These are phyloP conservation scores for Kickxella alabastrina DNA, from an alignment of 192 early-diverging fungal genomes.

Conservation along the genomic window DNA sequence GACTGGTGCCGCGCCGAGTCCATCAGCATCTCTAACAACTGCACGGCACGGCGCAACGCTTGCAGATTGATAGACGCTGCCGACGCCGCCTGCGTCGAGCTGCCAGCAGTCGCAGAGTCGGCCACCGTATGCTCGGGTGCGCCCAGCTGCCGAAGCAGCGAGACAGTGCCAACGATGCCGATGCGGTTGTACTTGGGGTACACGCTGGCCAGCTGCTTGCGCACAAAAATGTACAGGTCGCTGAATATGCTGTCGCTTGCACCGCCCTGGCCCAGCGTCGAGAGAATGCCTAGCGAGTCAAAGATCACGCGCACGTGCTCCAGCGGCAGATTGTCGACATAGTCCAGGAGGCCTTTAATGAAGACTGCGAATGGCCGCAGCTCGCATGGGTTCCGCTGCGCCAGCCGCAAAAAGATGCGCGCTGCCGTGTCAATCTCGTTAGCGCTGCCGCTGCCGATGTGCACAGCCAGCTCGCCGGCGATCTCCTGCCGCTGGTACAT, in stretches of 20 bases:
- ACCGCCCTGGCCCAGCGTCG: conserved; percentile 28
- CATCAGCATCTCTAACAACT: conserved; percentile 57
- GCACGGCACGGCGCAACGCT: conserved; percentile 54
- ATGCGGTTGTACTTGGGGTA: conserved; percentile 62
- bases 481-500: conserved; percentile 75
- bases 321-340: conserved; percentile 62
- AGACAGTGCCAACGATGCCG: conserved; percentile 67
- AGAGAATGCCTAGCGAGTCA: conserved; percentile 60
- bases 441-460: conserved; percentile 68
- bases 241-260: conserved; percentile 54
- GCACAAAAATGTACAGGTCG: conserved; percentile 69
- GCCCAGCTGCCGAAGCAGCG: conserved; percentile 62
- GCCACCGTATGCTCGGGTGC: conserved; percentile 16
- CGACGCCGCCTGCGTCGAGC: conserved; percentile 27
- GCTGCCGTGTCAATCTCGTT: conserved; percentile 64
- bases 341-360: conserved; percentile 70
- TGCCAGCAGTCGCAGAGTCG: conserved; percentile 9
- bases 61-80: conserved; percentile 35
- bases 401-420: conserved; percentile 54
- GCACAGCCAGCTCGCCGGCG: conserved; percentile 68
- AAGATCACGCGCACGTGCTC: conserved; percentile 66
- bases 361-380: conserved; percentile 63
- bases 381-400: conserved; percentile 41
- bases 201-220: conserved; percentile 75
- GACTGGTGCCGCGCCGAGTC: conserved; percentile 38